A percentile compares a stretch with the other conserved stretches of the same genome.
These are phyloP conservation scores for Aspergillus carbonarius DNA, from an alignment of 2,329 filamentous ascomycete species.

Conservation along the genomic window DNA sequence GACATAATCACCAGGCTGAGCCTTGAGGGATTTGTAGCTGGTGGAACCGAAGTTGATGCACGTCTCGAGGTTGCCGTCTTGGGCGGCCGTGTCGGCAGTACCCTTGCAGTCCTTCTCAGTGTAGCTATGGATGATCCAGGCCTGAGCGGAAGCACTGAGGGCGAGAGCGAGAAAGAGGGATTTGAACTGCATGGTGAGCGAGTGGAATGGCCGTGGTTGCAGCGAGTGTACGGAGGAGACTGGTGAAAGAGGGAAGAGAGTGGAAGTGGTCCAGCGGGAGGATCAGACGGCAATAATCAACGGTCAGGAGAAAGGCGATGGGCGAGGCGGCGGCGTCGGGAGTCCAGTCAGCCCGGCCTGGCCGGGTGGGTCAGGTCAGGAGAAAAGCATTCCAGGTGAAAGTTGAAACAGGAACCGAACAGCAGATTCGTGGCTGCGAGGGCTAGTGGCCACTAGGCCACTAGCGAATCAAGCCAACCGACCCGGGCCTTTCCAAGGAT, in stretches of 20 bases:
- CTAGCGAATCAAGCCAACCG: background rate
- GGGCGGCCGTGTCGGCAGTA: background rate
- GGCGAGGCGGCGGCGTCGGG: background rate
- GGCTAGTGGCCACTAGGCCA: background rate
- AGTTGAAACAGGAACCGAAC: background rate
- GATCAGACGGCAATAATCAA: background rate
- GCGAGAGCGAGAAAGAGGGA: background rate
- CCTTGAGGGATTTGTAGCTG: background rate
- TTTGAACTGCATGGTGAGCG: constrained; percentile 2
- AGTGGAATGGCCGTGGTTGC: background rate
- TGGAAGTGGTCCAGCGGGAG: background rate
- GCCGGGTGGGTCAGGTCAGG: background rate
- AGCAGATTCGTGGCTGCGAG: background rate
- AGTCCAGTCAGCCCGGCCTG: background rate
- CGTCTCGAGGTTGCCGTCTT: too few species aligned
- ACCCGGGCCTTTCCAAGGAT: background rate
- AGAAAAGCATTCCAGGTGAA: background rate
- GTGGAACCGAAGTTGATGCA: background rate
- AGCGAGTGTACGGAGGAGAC: background rate
- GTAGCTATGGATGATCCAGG: background rate
- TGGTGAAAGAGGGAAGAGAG: background rate
- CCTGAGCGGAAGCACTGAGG: background rate
- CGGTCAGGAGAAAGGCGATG: background rate
- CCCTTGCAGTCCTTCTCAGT: background rate
- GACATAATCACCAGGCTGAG: background rate